Conservation (phyloP, 257 asterid species). For the Solanum chilense region DNA sequence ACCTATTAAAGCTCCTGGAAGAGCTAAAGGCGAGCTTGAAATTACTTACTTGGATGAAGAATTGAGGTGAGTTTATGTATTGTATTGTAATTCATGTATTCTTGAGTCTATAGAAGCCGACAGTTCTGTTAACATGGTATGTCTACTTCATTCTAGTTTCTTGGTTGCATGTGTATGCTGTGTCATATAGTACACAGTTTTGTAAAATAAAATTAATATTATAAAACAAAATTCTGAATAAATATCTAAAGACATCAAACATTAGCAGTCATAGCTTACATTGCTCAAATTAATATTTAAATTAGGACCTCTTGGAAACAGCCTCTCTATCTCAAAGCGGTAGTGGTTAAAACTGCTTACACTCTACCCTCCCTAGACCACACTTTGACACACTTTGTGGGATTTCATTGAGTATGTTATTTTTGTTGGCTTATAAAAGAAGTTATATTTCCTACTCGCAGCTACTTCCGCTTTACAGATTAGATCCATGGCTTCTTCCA, state of each 20-base stretch:
- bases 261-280: background rate
- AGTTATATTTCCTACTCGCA: background rate
- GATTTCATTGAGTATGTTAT: background rate
- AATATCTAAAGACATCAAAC: background rate
- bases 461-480: background rate
- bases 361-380: background rate
- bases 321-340: background rate
- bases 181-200: background rate
- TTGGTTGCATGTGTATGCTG: background rate
- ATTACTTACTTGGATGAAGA: conserved; percentile 82
- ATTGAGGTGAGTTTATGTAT: conserved; percentile 29
- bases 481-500: background rate
- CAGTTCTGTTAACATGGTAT: background rate
- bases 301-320: background rate
- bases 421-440: background rate
- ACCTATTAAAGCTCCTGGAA: conserved; percentile 67
- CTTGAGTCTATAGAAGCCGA: background rate
- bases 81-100: background rate
- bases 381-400: background rate
- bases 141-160: background rate
- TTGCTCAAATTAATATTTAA: background rate
- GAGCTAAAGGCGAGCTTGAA: conserved; percentile 67
- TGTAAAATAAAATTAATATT: background rate
- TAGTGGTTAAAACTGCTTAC: background rate
- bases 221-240: background rate